Evolutionary conservation across 2,329 filamentous ascomycete species (phyloP), one percentile per base, ranked within the genome.

Genomic region (Neofusicoccum ribis): DNA sequence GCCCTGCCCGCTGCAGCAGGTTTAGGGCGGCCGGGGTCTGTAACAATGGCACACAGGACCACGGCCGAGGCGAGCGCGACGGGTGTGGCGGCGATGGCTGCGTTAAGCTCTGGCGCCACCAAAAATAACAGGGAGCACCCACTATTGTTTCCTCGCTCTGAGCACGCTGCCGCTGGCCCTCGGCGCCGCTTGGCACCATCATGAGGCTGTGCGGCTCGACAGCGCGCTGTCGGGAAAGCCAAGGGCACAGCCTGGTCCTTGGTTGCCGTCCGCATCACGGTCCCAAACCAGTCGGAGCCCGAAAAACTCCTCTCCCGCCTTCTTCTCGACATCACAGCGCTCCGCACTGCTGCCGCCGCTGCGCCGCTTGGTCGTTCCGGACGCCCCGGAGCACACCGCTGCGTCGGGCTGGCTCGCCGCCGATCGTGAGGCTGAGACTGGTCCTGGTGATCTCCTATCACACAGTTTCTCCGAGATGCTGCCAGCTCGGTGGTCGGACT

Each of bases 51-150:
- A 62, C 41, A 46, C 46, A 50, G 59, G 59, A 43, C 58, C 14
- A 47, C n/a, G 31, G 43, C 17, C 43, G 43, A 50, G 31, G 34
- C 36, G 59, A 60, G 43, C n/a, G 59, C 51, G 59, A 62, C 59
- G 59, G 59, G 47, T 50, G 59, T 62, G 59, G 59, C 59, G 59
- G 59, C 37, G 11, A 39, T 39, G 59, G 59, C 44, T 62, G 31
- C 17, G 27, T 41, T 62, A 62, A 62, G 59, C 59, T 62, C 43
- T 51, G 31, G 59, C 59, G 44, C 59, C 20, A 15, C 59, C 59
- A 62, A 51, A 62, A 62, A 62, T 51, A 62, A 17, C 47, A 49
- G 34, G 36, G 31, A 20, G 37, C 17, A 37, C 14, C 59, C 46
- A 39, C 27, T 11, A 15, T 47, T 23, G 9, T 36, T 23, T 37